These are phyloP conservation scores for Vigna hirtella DNA, from an alignment of 306 rosid genomes.

Conservation along the genomic window DNA sequence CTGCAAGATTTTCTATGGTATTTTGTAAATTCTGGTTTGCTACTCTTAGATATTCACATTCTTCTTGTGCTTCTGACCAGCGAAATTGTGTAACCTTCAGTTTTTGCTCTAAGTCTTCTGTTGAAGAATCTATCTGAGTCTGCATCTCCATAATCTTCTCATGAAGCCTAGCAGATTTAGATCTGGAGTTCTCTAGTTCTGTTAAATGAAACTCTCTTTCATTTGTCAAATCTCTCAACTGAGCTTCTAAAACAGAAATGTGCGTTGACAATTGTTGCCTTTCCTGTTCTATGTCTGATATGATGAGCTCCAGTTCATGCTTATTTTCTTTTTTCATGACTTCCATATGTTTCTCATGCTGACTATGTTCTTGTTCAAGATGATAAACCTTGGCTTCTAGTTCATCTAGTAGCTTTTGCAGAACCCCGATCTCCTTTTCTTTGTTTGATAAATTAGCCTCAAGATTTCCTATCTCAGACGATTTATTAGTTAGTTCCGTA, in stretches of 20 bases:
- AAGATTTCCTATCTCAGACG: constrained; percentile 49
- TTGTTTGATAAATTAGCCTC: constrained; percentile 51
- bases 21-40: constrained; percentile 45
- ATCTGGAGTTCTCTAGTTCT: constrained; percentile 56
- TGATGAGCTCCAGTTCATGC: constrained; percentile 52
- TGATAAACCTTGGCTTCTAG: constrained; percentile 54
- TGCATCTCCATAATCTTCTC: constrained; percentile 53
- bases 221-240: constrained; percentile 52
- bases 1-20: constrained; percentile 31
- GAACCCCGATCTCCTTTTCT: constrained; percentile 51
- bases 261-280: constrained; percentile 50
- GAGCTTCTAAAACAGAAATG: constrained; percentile 62
- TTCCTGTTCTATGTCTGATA: constrained; percentile 56
- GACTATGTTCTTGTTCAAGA: constrained; percentile 53
- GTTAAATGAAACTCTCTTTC: constrained; percentile 52
- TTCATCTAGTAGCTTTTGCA: constrained; percentile 45
- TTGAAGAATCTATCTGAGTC: constrained; percentile 50
- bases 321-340: constrained; percentile 45
- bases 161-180: constrained; percentile 50
- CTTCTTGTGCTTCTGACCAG: constrained; percentile 43
- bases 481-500: constrained; percentile 41
- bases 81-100: constrained; percentile 28
- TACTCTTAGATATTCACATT: constrained; percentile 46
- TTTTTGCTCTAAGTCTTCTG: constrained; percentile 47
- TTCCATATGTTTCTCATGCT: constrained; percentile 50